Conservation (phyloP, 371 early-diverging fungal species). For the Apophysomyces variabilis region DNA sequence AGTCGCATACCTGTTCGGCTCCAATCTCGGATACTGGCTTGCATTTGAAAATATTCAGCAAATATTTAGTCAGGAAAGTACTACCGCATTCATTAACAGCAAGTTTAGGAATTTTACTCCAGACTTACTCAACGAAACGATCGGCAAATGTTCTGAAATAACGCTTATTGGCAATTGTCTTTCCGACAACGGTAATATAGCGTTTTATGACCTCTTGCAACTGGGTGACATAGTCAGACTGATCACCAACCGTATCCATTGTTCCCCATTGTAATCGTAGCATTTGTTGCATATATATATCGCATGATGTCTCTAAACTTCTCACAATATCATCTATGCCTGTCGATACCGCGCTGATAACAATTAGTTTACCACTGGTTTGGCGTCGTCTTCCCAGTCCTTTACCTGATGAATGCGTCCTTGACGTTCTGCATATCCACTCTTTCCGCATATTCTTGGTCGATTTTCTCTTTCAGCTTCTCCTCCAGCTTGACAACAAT, state of each 20-base stretch:
- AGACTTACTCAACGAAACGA: constrained; percentile 82
- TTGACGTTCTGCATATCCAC: constrained; percentile 74
- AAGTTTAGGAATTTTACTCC: background rate
- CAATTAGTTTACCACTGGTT: background rate
- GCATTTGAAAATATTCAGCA: constrained; percentile 69
- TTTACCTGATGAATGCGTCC: constrained; percentile 75
- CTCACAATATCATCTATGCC: constrained; percentile 71
- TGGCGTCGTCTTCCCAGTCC: background rate
- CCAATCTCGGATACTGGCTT: constrained; percentile 86
- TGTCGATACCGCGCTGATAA: constrained; percentile 52
- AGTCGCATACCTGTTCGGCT: constrained; percentile 71
- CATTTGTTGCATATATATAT: constrained; percentile 74
- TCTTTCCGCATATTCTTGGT: constrained; percentile 60
- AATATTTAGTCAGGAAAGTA: constrained; percentile 65
- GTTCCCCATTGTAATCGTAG: constrained; percentile 77
- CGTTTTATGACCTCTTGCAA: constrained; percentile 59
- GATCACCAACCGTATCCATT: constrained; percentile 90
- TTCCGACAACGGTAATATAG: constrained; percentile 59
- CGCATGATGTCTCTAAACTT: constrained; percentile 66
- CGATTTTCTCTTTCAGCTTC: constrained; percentile 81
- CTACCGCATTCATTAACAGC: constrained; percentile 32
- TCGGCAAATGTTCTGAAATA: constrained; percentile 90
- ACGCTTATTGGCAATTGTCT: constrained; percentile 67
- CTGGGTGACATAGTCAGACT: constrained; percentile 83
- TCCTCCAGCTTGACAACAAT: constrained; percentile 75